A percentile compares a stretch with the other conserved stretches of the same genome.
Evolutionary conservation across 441 rosid species (phyloP).

Genomic region (Populus hybrid): DNA sequence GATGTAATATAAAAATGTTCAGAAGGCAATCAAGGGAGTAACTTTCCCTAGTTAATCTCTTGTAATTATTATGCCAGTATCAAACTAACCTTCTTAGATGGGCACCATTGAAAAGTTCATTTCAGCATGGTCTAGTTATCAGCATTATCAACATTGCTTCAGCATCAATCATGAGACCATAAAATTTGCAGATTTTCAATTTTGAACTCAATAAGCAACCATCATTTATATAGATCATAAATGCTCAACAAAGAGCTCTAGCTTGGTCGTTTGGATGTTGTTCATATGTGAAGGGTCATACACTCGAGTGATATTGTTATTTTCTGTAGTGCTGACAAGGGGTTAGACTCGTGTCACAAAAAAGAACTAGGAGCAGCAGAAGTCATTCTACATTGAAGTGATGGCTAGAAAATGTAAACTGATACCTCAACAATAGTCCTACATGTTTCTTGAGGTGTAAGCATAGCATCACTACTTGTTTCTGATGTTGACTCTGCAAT

Average conservation of each 20-base stretch:
- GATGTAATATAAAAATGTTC: not conserved
- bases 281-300: not conserved
- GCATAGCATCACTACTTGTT: slow-evolving; percentile 45
- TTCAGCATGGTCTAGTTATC: not conserved
- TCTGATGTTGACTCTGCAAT: slow-evolving; percentile 46
- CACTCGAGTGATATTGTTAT: not conserved
- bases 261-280: not conserved
- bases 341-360: not conserved
- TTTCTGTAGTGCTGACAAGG: not conserved
- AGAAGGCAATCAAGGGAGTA: not conserved
- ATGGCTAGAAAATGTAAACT: slow-evolving; percentile 27
- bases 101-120: not conserved
- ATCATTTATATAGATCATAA: not conserved
- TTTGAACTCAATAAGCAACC: not conserved
- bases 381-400: not conserved
- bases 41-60: not conserved
- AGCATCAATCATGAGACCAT: not conserved
- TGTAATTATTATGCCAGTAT: not conserved
- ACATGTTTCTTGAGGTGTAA: slow-evolving; percentile 68
- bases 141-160: not conserved
- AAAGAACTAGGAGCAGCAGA: not conserved
- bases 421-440: slow-evolving; percentile 92
- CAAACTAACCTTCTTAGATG: not conserved
- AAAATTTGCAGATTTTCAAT: not conserved
- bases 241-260: not conserved